phyloP scores from a whole-genome alignment of 345 rosid genomes.

The Gossypium longicalyx region DNA sequence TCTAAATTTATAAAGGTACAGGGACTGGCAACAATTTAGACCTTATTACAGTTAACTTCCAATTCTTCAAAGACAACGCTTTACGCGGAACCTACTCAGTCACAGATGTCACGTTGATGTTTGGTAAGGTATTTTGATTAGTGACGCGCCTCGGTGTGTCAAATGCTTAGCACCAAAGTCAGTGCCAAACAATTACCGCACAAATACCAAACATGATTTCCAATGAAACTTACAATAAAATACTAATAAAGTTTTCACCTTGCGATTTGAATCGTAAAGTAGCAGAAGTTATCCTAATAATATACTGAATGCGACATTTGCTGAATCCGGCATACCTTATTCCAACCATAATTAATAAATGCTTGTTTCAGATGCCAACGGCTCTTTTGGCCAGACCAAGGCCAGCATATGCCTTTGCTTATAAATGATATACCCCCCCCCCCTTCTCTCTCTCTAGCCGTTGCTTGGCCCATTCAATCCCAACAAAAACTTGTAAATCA shows the following conservation, averaged over 20 bases:
- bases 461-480: slow-evolving; percentile 36
- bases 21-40: no score
- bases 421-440: background rate
- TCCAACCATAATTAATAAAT: background rate
- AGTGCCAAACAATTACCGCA: background rate
- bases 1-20: no score
- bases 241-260: background rate
- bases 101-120: background rate
- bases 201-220: background rate
- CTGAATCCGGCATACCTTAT: slow-evolving; percentile 7
- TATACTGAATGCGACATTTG: background rate
- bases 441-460: slow-evolving; percentile 20
- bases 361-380: slow-evolving; percentile 14
- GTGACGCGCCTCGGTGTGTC: background rate
- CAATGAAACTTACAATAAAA: background rate
- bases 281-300: background rate
- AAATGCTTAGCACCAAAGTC: slow-evolving; percentile 3
- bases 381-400: slow-evolving; percentile 3
- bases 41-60: no score
- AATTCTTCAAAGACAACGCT: background rate
- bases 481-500: slow-evolving; percentile 19
- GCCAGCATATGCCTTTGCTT: slow-evolving; percentile 24
- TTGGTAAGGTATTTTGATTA: background rate
- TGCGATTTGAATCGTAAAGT: background rate
- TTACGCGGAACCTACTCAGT: background rate